Conservation (phyloP, 805 yeast species). For the Candida railenensis region DNA sequence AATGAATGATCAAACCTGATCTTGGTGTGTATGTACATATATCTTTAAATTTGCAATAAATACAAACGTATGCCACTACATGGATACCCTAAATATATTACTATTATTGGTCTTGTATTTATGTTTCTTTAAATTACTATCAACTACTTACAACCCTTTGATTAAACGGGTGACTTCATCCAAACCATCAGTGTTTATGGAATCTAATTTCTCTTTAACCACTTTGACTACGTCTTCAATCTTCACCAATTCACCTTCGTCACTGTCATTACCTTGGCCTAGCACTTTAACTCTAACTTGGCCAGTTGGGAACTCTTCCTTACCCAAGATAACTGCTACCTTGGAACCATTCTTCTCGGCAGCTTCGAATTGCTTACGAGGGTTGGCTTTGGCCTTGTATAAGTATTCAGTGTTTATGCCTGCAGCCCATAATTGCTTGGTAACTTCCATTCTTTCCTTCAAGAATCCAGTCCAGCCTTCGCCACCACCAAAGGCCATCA, state of each 20-base stretch:
- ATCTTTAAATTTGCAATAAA: too few relatives aligned
- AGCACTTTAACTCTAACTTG: constrained; percentile 81
- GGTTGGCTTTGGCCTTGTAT: constrained; percentile 90
- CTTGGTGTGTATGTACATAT: too few relatives aligned
- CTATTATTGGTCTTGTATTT: too few relatives aligned
- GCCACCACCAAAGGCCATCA: constrained; percentile 99
- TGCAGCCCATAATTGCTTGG: constrained; percentile 80
- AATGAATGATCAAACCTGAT: too few relatives aligned
- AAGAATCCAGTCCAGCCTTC: constrained; percentile 92
- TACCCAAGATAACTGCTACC: constrained; percentile 89
- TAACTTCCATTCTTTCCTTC: constrained; percentile 84
- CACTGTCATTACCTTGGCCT: constrained; percentile 82
- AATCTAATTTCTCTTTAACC: constrained; percentile 38
- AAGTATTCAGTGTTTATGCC: constrained; percentile 90
- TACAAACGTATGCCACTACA: too few relatives aligned
- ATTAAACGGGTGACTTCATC: constrained; percentile 65
- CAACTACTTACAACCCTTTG: constrained; percentile 43
- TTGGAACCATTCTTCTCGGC: constrained; percentile 94
- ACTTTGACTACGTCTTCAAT: constrained; percentile 57
- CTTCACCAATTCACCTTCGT: constrained; percentile 79
- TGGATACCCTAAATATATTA: too few relatives aligned
- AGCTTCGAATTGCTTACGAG: constrained; percentile 95
- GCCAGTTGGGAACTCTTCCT: constrained; percentile 85
- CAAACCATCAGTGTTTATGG: constrained; percentile 50
- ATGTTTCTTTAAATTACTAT: not conserved